Conservation (phyloP, 2,329 filamentous ascomycete genomes). For the Achaetomium macrosporum region DNA sequence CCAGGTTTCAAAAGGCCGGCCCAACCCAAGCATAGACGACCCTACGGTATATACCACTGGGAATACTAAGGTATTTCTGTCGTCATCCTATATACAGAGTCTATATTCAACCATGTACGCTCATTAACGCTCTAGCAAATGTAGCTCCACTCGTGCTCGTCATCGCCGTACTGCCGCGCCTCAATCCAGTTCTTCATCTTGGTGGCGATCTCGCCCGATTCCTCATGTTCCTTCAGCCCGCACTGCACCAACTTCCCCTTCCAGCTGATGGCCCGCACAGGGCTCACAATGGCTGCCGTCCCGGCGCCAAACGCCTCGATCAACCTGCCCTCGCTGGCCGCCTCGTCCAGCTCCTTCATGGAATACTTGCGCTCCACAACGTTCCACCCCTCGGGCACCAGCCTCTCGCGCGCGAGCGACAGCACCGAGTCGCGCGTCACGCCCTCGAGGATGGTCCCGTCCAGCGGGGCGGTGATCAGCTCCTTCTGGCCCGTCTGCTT, state of each 20-base stretch:
- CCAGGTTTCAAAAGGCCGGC: background rate
- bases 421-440: constrained; percentile 91
- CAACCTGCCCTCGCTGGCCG: constrained; percentile 75
- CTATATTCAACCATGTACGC: background rate
- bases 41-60: too few relatives aligned
- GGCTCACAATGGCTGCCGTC: constrained; percentile 89
- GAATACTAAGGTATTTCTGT: background rate
- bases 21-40: too few relatives aligned
- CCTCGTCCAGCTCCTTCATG: constrained; percentile 79
- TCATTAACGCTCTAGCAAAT: constrained; percentile 29
- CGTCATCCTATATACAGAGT: constrained; percentile 11
- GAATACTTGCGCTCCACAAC: constrained; percentile 85
- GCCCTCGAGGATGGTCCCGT: constrained; percentile 93
- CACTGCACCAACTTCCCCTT: constrained; percentile 75
- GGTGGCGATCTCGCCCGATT: constrained; percentile 79
- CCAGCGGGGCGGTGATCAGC: constrained; percentile 88
- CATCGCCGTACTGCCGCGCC: constrained; percentile 89
- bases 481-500: constrained; percentile 86
- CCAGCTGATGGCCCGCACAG: constrained; percentile 85
- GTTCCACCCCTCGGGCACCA: constrained; percentile 81
- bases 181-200: constrained; percentile 97
- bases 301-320: constrained; percentile 92
- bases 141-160: constrained; percentile 87
- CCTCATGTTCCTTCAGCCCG: constrained; percentile 71
- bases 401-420: constrained; percentile 74